Base-by-base conservation (phyloP, 805 yeast genomes). In the Myxozyma neotropica region DNA sequence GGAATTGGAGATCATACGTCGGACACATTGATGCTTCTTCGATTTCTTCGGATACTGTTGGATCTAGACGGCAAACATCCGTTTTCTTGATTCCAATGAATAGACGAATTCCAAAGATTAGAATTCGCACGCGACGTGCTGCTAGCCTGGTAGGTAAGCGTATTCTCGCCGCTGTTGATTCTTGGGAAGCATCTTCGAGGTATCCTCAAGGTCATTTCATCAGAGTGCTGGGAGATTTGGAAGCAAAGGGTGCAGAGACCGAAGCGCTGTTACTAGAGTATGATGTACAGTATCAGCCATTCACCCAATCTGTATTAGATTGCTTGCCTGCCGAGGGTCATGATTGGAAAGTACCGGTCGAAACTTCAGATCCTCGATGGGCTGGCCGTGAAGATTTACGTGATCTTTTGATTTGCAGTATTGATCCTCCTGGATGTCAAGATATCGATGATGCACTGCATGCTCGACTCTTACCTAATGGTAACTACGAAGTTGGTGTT, bases 371-470 rank as follows among this genome's bases (percentile, higher is more conserved):
- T 63, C 79, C 80, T 38, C 80, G 78, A 65, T 68, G 70, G 71
- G 29, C 42, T 1, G 78, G 81, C 17, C 83, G 99, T 74, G 81
- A 78, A 53, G 99, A 94, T 73, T 80, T 92, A 59, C 83, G 99
- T 69, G 96, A 93, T 68, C 85, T 89, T 70, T 78, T 90, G 50
- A 89, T 94, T 42, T 94, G 99, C 73, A 88, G 96, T 24, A 94
- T 94, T 68, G 99, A 94, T 79, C 99, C 99, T 8, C 97, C 97
- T 1, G 87, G 88, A 31, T 93, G 98, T 84, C 97, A 92, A 66
- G 99, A 94, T 83, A 94, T 94, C 69, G 99, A 94, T 77, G 97
- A 94, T 77, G 99, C 99, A 0, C 78, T 94, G 50, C 99, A 94
- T 71, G 98, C 98, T 0, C 77, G 81, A 64, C 72, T 72, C 55